Conservation (phyloP, 768 basidiomycete species). For the Harrya chromipes region DNA sequence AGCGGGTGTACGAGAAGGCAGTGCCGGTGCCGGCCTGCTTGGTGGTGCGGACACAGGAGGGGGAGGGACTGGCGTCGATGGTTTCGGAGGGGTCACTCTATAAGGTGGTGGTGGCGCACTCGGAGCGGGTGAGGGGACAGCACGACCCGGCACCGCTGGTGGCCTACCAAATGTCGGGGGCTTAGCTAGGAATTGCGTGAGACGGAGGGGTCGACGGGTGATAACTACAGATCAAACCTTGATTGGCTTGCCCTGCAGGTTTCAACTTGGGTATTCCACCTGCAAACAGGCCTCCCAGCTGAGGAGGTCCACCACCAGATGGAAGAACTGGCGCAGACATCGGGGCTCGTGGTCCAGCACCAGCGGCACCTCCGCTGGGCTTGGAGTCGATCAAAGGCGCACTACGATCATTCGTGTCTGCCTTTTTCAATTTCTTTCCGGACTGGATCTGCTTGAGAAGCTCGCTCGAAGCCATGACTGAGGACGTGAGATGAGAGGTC, state of each 20-base stretch:
- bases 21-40: conserved; percentile 32
- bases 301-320: conserved; percentile 59
- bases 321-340: conserved; percentile 15
- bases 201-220: neutral
- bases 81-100: conserved; percentile 30
- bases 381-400: conserved; percentile 54
- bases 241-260: conserved; percentile 62
- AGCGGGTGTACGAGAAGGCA: conserved; percentile 42
- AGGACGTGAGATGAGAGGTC: neutral
- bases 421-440: conserved; percentile 79
- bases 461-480: conserved; percentile 69
- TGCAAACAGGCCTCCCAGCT: conserved; percentile 82
- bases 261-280: conserved; percentile 91
- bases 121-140: conserved; percentile 29
- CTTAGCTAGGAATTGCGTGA: conserved; percentile 44
- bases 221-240: conserved; percentile 41
- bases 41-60: conserved; percentile 36
- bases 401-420: conserved; percentile 80
- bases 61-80: conserved; percentile 32
- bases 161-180: conserved; percentile 62
- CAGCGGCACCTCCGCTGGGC: conserved; percentile 39
- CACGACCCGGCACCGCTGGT: conserved; percentile 58
- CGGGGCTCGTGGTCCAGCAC: conserved; percentile 31
- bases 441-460: conserved; percentile 80
- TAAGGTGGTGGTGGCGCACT: conserved; percentile 29